These are phyloP conservation scores for Aspergillus olivimuriae DNA, from an alignment of 495 filamentous ascomycete species.

Conservation along the genomic window DNA sequence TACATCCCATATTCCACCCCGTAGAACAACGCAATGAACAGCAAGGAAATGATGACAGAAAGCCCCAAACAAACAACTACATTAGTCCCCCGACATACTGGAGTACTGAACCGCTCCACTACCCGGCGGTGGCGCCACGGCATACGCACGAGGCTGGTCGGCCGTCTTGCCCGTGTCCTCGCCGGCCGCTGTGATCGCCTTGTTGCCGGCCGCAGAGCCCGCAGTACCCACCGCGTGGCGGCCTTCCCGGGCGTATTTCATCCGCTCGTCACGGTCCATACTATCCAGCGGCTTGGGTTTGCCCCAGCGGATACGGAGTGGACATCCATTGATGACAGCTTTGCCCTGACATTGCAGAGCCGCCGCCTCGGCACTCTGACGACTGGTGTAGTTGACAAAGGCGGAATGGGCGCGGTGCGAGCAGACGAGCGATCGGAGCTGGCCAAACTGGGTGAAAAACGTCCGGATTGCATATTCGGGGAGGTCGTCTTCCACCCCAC, in stretches of 20 bases:
- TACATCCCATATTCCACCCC: slow-evolving; percentile 10
- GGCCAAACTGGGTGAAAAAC: slow-evolving; percentile 83
- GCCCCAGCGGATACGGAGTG: slow-evolving; percentile 84
- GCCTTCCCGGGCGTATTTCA: slow-evolving; percentile 66
- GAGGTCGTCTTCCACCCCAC: slow-evolving; percentile 91
- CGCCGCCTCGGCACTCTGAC: slow-evolving; percentile 77
- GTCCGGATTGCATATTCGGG: slow-evolving; percentile 85
- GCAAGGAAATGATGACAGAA: slow-evolving; percentile 5
- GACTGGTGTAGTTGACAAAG: slow-evolving; percentile 85
- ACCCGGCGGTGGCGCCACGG: slow-evolving; percentile 79
- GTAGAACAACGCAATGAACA: too few relatives aligned
- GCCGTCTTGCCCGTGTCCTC: slow-evolving; percentile 25
- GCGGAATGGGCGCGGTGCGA: slow-evolving; percentile 96
- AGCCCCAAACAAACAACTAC: neutral
- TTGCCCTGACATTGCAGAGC: slow-evolving; percentile 81
- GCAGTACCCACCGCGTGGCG: slow-evolving; percentile 46
- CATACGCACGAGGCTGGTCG: slow-evolving; percentile 40
- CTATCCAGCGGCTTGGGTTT: slow-evolving; percentile 84
- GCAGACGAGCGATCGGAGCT: slow-evolving; percentile 83
- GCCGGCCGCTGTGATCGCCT: slow-evolving; percentile 27
- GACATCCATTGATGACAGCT: slow-evolving; percentile 76
- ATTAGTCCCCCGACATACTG: slow-evolving; percentile 74
- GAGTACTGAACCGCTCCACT: slow-evolving; percentile 74
- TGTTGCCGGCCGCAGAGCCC: slow-evolving; percentile 23
- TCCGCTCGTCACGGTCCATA: slow-evolving; percentile 75